A percentile compares a stretch with the other conserved stretches of the same genome.
Conservation (phyloP, 73 alveolate genomes). For the Stentor roeselii region DNA sequence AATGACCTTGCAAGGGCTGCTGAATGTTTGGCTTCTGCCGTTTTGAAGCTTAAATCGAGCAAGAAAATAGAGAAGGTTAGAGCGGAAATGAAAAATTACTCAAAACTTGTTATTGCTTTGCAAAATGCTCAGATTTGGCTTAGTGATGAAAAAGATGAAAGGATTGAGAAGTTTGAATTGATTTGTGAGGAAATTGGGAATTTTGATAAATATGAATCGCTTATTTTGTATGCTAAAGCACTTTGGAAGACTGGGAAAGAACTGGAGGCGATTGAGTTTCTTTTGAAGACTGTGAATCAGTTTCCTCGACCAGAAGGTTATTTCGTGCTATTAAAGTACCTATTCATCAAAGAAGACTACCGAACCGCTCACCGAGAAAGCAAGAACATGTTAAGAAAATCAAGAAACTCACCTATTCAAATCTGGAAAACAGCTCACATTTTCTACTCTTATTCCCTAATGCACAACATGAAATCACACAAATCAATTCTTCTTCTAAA, state of each 20-base stretch:
- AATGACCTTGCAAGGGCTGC: not conserved
- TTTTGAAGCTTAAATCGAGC: too few species aligned
- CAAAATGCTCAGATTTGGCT: not conserved
- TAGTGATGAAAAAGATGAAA: not conserved
- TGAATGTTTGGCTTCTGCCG: not conserved
- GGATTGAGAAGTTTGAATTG: not conserved
- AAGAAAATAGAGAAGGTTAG: not conserved
- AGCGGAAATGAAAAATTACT: not conserved
- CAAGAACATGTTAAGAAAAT: constrained; percentile 13
- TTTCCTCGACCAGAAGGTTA: not conserved
- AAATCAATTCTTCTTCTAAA: constrained; percentile 12
- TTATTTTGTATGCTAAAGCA: not conserved
- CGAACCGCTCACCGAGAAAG: not conserved
- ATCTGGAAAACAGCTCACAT: not conserved
- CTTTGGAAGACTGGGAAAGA: not conserved
- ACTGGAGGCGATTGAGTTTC: not conserved
- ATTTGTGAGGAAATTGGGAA: not conserved
- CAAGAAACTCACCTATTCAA: not conserved
- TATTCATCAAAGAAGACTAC: constrained; percentile 2
- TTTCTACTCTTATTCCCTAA: not conserved
- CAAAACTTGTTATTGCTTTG: too few species aligned
- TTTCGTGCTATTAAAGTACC: not conserved
- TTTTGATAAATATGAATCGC: not conserved
- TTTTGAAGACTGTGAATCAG: not conserved
- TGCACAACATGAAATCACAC: not conserved